Conservation (phyloP, 176 grass and related monocot genomes). For the Oryza glaberrima region DNA sequence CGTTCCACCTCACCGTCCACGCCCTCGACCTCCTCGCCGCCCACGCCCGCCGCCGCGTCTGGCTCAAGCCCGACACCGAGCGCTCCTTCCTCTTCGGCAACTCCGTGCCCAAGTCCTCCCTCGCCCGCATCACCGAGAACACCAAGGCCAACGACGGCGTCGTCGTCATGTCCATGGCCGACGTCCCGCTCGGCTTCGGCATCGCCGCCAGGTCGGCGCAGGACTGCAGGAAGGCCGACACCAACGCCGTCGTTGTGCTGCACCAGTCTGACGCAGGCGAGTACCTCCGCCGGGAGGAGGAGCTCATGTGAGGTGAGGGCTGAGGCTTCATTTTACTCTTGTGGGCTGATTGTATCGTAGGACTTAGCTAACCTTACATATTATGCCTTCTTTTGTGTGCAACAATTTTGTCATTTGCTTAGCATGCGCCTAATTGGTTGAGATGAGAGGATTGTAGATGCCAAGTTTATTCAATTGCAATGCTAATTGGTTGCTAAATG, state of each 20-base stretch:
- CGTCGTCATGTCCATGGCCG: slow-evolving; percentile 83
- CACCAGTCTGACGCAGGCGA: slow-evolving; percentile 77
- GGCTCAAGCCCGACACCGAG: slow-evolving; percentile 86
- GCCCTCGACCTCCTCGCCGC: slow-evolving; percentile 86
- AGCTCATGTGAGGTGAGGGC: slow-evolving; percentile 66
- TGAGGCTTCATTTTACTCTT: neutral
- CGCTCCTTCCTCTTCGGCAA: slow-evolving; percentile 90
- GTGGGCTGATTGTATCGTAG: neutral
- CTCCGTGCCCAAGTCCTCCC: slow-evolving; percentile 80
- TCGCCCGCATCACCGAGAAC: slow-evolving; percentile 89
- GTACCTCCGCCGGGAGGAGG: slow-evolving; percentile 82
- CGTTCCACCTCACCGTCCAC: slow-evolving; percentile 86
- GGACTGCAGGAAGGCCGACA: slow-evolving; percentile 83
- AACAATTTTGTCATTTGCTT: neutral
- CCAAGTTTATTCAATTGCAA: neutral
- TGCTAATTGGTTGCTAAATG: neutral
- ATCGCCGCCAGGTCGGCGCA: slow-evolving; percentile 69
- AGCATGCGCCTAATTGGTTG: slow-evolving; percentile 13
- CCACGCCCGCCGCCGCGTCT: slow-evolving; percentile 83
- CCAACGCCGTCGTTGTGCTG: slow-evolving; percentile 74
- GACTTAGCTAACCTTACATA: neutral
- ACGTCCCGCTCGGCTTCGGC: slow-evolving; percentile 82
- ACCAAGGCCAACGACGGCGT: slow-evolving; percentile 73
- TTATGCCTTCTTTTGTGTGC: neutral
- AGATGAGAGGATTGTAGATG: neutral